These are phyloP conservation scores for Pugionium dolabratum DNA, from an alignment of 345 rosid species.

Conservation along the genomic window DNA sequence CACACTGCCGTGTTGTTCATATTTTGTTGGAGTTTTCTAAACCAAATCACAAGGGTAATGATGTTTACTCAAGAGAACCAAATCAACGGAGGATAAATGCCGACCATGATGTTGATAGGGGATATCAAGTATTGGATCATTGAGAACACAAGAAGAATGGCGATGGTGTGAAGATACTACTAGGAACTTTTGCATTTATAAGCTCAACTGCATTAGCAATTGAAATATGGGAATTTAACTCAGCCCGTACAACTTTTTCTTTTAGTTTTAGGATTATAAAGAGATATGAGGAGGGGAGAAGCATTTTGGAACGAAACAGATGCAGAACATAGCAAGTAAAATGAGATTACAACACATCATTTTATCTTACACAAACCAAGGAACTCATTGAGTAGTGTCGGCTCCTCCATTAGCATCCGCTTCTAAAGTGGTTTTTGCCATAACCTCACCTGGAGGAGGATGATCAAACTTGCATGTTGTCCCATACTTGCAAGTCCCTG, in stretches of 20 bases:
- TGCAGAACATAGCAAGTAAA: conserved; percentile 2
- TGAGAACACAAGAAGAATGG: neutral
- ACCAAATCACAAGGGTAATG: too few relatives aligned
- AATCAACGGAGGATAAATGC: too few relatives aligned
- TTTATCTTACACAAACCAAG: conserved; percentile 34
- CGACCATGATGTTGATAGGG: too few relatives aligned
- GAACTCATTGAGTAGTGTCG: conserved; percentile 21
- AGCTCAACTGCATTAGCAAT: conserved; percentile 2
- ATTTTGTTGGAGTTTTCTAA: too few relatives aligned
- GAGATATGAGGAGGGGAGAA: neutral
- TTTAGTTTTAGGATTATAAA: conserved; percentile 18
- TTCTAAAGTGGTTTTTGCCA: conserved; percentile 48
- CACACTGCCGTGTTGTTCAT: too few relatives aligned
- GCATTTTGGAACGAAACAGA: conserved; percentile 14
- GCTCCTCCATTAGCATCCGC: conserved; percentile 41
- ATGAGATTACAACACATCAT: conserved; percentile 34
- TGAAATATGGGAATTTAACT: conserved; percentile 9
- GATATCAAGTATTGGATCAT: neutral
- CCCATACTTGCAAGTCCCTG: conserved; percentile 86
- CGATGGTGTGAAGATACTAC: neutral
- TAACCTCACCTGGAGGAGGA: conserved; percentile 93
- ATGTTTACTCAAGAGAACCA: too few relatives aligned
- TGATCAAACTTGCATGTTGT: conserved; percentile 88
- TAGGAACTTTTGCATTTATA: conserved; percentile 6
- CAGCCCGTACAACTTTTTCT: conserved; percentile 20